Base-by-base conservation (phyloP, 345 rosid genomes). In the Aquilaria yunnanensis region DNA sequence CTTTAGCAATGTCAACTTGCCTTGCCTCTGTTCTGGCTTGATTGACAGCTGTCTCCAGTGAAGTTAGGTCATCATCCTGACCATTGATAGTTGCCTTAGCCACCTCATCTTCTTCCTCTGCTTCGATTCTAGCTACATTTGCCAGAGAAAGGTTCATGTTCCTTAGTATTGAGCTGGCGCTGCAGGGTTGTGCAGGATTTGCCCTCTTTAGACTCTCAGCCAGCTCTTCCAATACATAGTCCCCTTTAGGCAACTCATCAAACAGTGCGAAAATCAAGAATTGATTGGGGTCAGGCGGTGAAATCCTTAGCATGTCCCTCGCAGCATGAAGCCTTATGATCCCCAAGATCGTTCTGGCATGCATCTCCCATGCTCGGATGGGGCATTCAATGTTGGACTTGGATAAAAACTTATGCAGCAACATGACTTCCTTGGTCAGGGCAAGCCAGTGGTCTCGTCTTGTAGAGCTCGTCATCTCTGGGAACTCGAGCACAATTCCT, bases 401-500 rank as follows among this genome's bases (percentile, higher is more conserved):
- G 47, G 68, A 77, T 52, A 90, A 66, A 75, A 94, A 94, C 14
- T 72, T 80, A 75, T 90, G 97, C 92, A 86, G 75, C 52, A 88
- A 54, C 68, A 83, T 72, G 60, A 94, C 53, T 67, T 94, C 97
- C 67, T 81, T 88, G 0, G 70, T 66, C 32, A 90, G 79, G 47
- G 87, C 86, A 32, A 90, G 88, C 99, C 96, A 90, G 62, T 85
- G 97, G 59, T 87, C 88, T n/a, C 96, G 79, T 71, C 99, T 90
- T 0, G 95, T 94, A 47, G 96, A 90, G 76, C 97, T 86, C 34
- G 96, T 90, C 71, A 90, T 65, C 89, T 88, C 99, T 0, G 99
- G 97, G 72, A 94, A 94, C 79, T 88, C 99, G 56, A 94, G 73
- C 59, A 90, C 80, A 54, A 94, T 74, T 64, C 79, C 96, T 65